phyloP scores from a whole-genome alignment of 2,329 filamentous ascomycete genomes.

The Fonsecaea erecta region DNA sequence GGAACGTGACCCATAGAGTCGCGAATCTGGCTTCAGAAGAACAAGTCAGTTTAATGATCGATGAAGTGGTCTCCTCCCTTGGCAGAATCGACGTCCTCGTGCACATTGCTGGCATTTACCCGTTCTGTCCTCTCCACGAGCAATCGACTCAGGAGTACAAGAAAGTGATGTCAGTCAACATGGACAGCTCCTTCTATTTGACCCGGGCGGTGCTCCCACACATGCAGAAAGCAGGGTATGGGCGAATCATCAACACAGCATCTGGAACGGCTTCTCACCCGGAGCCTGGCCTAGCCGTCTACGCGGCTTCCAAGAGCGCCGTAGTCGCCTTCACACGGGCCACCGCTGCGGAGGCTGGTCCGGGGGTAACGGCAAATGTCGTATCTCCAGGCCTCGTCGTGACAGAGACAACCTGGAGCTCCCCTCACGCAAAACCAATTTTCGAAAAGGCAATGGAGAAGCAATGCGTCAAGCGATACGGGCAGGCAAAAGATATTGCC shows the following conservation, averaged over 20 bases:
- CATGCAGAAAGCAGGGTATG: conserved; percentile 42
- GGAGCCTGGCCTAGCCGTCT: conserved; percentile 42
- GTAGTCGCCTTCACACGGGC: conserved; percentile 48
- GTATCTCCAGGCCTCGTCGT: conserved; percentile 57
- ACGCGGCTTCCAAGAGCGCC: conserved; percentile 49
- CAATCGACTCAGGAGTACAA: conserved; percentile 52
- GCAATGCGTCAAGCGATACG: conserved; percentile 17
- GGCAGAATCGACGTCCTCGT: conserved; percentile 19
- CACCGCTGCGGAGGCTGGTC: conserved; percentile 47
- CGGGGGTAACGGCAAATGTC: conserved; percentile 52
- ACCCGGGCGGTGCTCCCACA: conserved; percentile 40
- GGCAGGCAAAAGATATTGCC: conserved; percentile 50
- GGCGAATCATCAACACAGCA: conserved; percentile 51
- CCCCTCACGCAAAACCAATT: conserved; percentile 50
- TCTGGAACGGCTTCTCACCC: conserved; percentile 49
- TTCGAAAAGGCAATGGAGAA: conserved; percentile 6
- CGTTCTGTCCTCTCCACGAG: conserved; percentile 21
- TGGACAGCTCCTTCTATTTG: conserved; percentile 53
- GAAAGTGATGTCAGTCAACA: conserved; percentile 50
- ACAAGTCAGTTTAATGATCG: conserved; percentile 47
- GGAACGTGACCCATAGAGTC: neutral
- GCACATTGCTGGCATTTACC: conserved; percentile 21
- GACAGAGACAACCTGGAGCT: conserved; percentile 52
- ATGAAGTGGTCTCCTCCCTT: conserved; percentile 32
- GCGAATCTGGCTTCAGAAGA: conserved; percentile 9